Conservation (phyloP, 2,329 filamentous ascomycete species). For the Verticillium tricorpus region DNA sequence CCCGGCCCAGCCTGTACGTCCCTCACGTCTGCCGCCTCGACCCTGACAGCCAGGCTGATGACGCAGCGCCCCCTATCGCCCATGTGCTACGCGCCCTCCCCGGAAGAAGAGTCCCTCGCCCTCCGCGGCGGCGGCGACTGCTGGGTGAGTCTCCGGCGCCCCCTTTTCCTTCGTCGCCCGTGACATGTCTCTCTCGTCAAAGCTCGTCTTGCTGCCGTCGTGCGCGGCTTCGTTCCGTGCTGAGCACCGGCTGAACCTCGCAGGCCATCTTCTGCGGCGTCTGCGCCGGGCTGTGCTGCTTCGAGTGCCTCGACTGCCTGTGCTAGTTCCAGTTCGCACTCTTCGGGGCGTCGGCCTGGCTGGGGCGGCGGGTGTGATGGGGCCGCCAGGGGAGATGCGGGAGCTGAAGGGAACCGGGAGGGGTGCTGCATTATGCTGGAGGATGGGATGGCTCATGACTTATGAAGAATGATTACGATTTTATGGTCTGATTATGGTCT, state of each 20-base stretch:
- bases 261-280: slow-evolving; percentile 36
- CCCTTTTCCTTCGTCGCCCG: background rate
- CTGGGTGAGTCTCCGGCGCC: slow-evolving; percentile 22
- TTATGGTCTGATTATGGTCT: no score
- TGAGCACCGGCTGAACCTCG: no score
- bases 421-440: background rate
- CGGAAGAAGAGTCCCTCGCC: slow-evolving; percentile 18
- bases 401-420: background rate
- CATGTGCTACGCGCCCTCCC: slow-evolving; percentile 18
- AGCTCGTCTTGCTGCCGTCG: background rate
- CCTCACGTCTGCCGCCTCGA: background rate
- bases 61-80: slow-evolving; percentile 26
- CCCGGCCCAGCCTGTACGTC: background rate
- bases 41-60: background rate
- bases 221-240: no score
- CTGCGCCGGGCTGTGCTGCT: slow-evolving; percentile 34
- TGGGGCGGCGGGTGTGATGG: background rate
- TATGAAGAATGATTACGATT: background rate
- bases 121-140: slow-evolving; percentile 31
- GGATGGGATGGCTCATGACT: background rate
- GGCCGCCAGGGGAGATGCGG: no score
- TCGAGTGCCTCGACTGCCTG: slow-evolving; percentile 27
- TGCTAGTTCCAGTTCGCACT: slow-evolving; percentile 15
- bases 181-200: background rate
- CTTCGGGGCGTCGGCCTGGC: background rate